phyloP scores from a whole-genome alignment of 768 basidiomycete genomes.

The Mycena filopes region DNA sequence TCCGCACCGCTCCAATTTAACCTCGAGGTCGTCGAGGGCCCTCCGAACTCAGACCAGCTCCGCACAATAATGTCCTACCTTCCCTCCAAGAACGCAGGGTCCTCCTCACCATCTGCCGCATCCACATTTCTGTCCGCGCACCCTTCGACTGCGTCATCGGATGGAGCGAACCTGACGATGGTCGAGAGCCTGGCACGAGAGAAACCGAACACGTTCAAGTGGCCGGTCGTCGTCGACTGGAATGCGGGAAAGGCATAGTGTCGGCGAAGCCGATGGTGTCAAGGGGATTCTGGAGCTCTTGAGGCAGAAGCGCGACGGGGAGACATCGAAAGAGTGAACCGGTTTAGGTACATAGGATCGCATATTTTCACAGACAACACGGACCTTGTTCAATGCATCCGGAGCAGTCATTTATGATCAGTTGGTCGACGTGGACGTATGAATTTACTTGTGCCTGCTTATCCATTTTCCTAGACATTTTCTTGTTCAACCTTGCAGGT shows the following conservation, averaged over 20 bases:
- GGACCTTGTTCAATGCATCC: too few relatives aligned
- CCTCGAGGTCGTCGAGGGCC: conserved; percentile 75
- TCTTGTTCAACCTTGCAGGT: too few relatives aligned
- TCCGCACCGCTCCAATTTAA: conserved; percentile 71
- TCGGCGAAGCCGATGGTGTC: conserved; percentile 80
- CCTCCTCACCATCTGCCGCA: conserved; percentile 38
- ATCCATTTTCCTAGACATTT: too few relatives aligned
- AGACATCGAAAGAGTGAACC: conserved; percentile 53
- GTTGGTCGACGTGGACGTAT: too few relatives aligned
- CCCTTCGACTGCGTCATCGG: conserved; percentile 57
- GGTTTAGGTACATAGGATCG: too few relatives aligned
- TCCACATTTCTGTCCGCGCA: conserved; percentile 71
- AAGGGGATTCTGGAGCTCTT: conserved; percentile 71
- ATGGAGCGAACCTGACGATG: conserved; percentile 52
- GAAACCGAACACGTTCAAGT: conserved; percentile 73
- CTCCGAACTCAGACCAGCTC: conserved; percentile 76
- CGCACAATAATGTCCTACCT: conserved; percentile 73
- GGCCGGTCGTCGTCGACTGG: conserved; percentile 89
- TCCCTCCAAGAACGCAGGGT: conserved; percentile 45
- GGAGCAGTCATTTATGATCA: too few relatives aligned
- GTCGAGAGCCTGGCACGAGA: conserved; percentile 61
- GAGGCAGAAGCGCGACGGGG: conserved; percentile 75
- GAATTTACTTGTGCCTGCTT: too few relatives aligned
- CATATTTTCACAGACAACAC: too few relatives aligned
- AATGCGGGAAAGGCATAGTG: conserved; percentile 66